Conservation (phyloP, 345 rosid genomes). For the Salix koriyanagi region DNA sequence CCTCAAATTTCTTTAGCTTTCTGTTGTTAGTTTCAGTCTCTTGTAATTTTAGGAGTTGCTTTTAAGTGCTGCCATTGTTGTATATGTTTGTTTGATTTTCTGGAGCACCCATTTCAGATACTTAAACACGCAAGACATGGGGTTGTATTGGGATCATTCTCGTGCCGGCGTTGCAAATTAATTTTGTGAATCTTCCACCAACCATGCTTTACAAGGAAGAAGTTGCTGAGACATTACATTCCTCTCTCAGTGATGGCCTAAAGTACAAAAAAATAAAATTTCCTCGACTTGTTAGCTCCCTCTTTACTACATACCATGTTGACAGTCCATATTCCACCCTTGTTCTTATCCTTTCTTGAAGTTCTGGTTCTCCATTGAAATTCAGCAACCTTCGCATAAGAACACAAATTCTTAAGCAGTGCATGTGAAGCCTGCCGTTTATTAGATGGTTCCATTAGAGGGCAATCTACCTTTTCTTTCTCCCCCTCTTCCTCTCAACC, state of each 20-base stretch:
- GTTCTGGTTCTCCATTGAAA: background rate
- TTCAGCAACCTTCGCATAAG: background rate
- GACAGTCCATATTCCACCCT: background rate
- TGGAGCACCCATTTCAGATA: no score
- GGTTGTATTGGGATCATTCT: background rate
- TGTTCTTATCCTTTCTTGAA: background rate
- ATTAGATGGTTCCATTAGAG: background rate
- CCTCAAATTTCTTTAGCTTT: background rate
- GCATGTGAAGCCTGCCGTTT: background rate
- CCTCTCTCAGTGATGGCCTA: background rate
- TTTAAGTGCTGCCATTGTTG: background rate
- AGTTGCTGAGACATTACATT: background rate
- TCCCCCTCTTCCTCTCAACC: no score
- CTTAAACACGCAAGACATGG: background rate
- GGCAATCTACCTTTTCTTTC: background rate
- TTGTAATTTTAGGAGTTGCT: background rate
- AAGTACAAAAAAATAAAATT: background rate
- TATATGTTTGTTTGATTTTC: background rate
- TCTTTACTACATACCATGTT: background rate
- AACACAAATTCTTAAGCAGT: background rate
- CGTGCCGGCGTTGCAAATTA: background rate
- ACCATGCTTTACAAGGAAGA: background rate
- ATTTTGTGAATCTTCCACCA: background rate
- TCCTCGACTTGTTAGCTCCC: background rate
- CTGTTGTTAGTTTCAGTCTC: background rate